Conservation (phyloP, 2,329 filamentous ascomycete species). For the Clonostachys rhizophaga region DNA sequence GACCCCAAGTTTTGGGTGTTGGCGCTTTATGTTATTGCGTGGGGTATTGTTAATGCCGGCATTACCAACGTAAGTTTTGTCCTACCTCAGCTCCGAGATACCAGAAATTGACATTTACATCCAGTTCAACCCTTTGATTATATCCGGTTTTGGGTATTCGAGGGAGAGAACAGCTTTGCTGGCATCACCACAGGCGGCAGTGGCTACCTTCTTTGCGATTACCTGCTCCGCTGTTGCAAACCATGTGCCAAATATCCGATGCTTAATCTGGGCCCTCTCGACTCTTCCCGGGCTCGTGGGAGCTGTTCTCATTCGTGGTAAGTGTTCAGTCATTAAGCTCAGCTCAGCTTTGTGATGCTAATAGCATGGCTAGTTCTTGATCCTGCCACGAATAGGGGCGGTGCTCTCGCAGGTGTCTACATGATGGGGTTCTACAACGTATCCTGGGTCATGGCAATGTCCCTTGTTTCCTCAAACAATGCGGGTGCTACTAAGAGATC, state of each 20-base stretch:
- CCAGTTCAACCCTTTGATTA: constrained; percentile 52
- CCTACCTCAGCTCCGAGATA: too few relatives aligned
- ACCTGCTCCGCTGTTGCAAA: constrained; percentile 12
- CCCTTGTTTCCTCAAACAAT: constrained; percentile 18
- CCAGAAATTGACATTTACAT: constrained; percentile 26
- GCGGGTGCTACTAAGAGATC: constrained; percentile 21
- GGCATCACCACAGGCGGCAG: constrained; percentile 21
- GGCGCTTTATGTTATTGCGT: too few relatives aligned
- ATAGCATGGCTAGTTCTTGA: constrained; percentile 14
- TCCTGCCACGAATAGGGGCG: constrained; percentile 7
- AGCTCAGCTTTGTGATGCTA: constrained; percentile 5
- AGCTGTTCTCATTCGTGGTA: constrained; percentile 8
- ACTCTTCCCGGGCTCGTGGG: constrained; percentile 3
- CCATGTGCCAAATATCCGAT: constrained; percentile 17
- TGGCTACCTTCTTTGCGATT: constrained; percentile 16
- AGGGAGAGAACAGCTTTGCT: constrained; percentile 16
- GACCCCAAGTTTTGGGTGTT: too few relatives aligned
- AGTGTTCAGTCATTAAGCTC: too few relatives aligned
- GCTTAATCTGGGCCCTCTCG: constrained; percentile 18
- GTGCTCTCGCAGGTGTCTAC: constrained; percentile 18
- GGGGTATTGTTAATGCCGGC: too few relatives aligned
- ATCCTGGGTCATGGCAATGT: constrained; percentile 17
- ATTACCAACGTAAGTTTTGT: too few relatives aligned
- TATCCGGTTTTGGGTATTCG: constrained; percentile 44
- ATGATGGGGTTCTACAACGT: constrained; percentile 24